phyloP scores from a whole-genome alignment of 768 basidiomycete genomes.

The Boletus vinaceobasis region DNA sequence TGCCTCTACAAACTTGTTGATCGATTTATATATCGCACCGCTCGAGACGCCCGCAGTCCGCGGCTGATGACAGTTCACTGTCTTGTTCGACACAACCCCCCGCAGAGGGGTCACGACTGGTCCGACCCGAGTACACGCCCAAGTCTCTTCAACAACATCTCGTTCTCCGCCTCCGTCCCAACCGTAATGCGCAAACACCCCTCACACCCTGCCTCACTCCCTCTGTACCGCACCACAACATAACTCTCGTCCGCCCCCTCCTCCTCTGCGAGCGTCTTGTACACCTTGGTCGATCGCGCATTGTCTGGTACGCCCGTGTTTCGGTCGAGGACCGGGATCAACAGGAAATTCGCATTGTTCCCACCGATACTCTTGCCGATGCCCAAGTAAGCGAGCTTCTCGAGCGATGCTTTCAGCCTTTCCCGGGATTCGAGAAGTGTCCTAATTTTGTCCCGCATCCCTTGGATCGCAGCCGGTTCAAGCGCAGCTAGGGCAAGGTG shows the following conservation, averaged over 20 bases:
- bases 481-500: constrained; percentile 77
- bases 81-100: neutral
- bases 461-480: constrained; percentile 53
- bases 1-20: neutral
- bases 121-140: constrained; percentile 30
- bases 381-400: constrained; percentile 45
- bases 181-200: constrained; percentile 90
- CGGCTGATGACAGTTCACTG: no score
- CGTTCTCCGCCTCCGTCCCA: constrained; percentile 80
- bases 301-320: constrained; percentile 48
- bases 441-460: constrained; percentile 64
- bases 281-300: constrained; percentile 57
- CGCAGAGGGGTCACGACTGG: neutral
- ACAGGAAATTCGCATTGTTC: constrained; percentile 86
- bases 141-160: constrained; percentile 52
- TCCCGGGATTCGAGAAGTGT: constrained; percentile 59
- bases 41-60: neutral
- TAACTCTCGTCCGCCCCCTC: constrained; percentile 77
- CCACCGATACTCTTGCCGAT: constrained; percentile 72
- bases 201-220: constrained; percentile 78
- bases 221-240: constrained; percentile 89
- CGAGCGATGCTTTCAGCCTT: constrained; percentile 49
- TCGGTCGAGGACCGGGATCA: constrained; percentile 69
- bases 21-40: neutral
- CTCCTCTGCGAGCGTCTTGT: constrained; percentile 80